Percentiles rank a stretch among this genome's conserved stretches.
Evolutionary conservation across 345 rosid genomes (phyloP).

Genomic region (Boechera stricta): DNA sequence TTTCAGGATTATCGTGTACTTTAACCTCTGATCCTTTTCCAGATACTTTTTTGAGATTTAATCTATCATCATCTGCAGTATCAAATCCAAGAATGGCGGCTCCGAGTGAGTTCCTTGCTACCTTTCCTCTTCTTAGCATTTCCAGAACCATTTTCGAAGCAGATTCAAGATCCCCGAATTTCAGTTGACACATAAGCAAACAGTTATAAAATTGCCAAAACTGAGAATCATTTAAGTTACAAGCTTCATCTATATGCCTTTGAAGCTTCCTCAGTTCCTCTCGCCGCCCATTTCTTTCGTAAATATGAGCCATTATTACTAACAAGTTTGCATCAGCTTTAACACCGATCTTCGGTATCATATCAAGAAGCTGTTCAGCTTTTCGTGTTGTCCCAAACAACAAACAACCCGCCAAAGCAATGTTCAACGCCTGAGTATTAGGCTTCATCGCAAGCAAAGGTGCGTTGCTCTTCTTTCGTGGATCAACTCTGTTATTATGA

Average conservation of each 20-base stretch:
- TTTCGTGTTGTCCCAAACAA: constrained; percentile 83
- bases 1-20: constrained; percentile 33
- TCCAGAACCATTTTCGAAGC: constrained; percentile 85
- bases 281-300: constrained; percentile 87
- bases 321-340: constrained; percentile 67
- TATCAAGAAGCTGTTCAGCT: constrained; percentile 85
- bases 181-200: constrained; percentile 77
- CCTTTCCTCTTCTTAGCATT: constrained; percentile 82
- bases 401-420: constrained; percentile 83
- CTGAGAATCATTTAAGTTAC: constrained; percentile 64
- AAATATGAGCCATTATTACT: constrained; percentile 77
- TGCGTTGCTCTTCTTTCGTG: constrained; percentile 81
- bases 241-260: constrained; percentile 83
- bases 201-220: constrained; percentile 81
- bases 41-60: constrained; percentile 37
- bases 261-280: constrained; percentile 84
- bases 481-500: constrained; percentile 76
- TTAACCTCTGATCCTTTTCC: constrained; percentile 32
- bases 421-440: constrained; percentile 65
- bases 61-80: constrained; percentile 36
- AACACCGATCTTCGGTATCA: constrained; percentile 71
- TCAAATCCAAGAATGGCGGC: constrained; percentile 51
- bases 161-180: constrained; percentile 82
- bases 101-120: constrained; percentile 77
- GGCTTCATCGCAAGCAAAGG: constrained; percentile 92